Evolutionary conservation across 108 stramenopile species (phyloP).

Genomic region (Cyclotella baltica): DNA sequence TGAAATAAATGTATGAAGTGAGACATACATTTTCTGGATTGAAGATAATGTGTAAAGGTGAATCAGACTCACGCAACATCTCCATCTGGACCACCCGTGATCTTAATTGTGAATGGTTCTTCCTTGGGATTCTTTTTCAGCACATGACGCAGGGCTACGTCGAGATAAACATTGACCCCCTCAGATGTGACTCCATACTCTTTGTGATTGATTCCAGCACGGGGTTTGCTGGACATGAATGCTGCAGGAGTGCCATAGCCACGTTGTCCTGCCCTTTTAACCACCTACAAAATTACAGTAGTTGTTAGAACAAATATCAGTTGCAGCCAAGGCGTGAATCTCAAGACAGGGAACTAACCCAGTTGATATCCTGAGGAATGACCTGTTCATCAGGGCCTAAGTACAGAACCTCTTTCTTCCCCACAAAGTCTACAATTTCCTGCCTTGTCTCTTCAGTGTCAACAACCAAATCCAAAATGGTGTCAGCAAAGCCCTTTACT

Average conservation of each 20-base stretch:
- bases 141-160: slow-evolving; percentile 87
- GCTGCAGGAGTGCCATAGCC: slow-evolving; percentile 93
- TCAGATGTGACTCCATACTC: slow-evolving; percentile 97
- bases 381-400: slow-evolving; percentile 98
- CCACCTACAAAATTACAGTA: too few species aligned
- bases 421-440: slow-evolving; percentile 89
- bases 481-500: slow-evolving; percentile 96
- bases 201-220: slow-evolving; percentile 98
- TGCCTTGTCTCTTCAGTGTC: slow-evolving; percentile 88
- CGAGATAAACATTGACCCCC: slow-evolving; percentile 95
- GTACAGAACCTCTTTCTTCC: slow-evolving; percentile 94
- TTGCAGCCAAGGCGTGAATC: too few species aligned
- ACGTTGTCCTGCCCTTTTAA: slow-evolving; percentile 87
- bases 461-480: slow-evolving; percentile 95
- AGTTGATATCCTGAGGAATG: slow-evolving; percentile 93
- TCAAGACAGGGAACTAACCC: too few species aligned
- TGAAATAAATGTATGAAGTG: background rate
- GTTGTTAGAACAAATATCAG: too few species aligned
- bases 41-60: background rate
- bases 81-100: slow-evolving; percentile 98
- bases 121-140: slow-evolving; percentile 86
- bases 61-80: slow-evolving; percentile 79
- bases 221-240: slow-evolving; percentile 98
- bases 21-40: background rate
- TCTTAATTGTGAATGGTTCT: slow-evolving; percentile 92